phyloP scores from a whole-genome alignment of 345 rosid species.

The Bruguiera parviflora region DNA sequence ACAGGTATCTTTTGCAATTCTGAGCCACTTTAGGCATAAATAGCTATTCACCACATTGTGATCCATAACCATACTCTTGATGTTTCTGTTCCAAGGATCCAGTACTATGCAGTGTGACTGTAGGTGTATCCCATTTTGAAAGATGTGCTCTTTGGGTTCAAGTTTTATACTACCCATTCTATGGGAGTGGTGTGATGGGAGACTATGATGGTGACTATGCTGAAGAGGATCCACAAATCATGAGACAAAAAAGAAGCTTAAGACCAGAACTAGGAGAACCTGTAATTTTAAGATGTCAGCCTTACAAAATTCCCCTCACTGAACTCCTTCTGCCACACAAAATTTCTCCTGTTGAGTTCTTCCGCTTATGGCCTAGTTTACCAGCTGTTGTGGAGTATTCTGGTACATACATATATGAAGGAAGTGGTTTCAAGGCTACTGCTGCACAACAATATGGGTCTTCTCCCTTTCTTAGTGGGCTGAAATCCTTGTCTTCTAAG shows the following conservation, averaged over 20 bases:
- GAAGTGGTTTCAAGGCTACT: conserved; percentile 97
- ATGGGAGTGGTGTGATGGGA: conserved; percentile 72
- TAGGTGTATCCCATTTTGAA: conserved; percentile 94
- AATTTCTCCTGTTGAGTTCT: conserved; percentile 93
- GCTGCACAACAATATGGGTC: conserved; percentile 98
- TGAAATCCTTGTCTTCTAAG: conserved; percentile 83
- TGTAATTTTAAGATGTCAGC: conserved; percentile 94
- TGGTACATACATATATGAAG: conserved; percentile 85
- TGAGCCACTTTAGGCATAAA: not conserved
- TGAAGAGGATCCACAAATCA: conserved; percentile 83
- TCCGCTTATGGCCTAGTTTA: conserved; percentile 98
- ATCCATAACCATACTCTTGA: not conserved
- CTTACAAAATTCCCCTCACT: conserved; percentile 91
- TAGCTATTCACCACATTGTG: not conserved
- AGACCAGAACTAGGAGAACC: conserved; percentile 92
- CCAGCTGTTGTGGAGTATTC: conserved; percentile 86
- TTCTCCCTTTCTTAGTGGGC: conserved; percentile 90
- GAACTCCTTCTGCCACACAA: conserved; percentile 94
- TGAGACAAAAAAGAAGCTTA: conserved; percentile 76
- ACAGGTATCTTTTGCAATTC: conserved; percentile 53
- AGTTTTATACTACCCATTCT: conserved; percentile 91
- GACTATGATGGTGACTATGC: conserved; percentile 85
- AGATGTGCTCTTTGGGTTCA: conserved; percentile 96
- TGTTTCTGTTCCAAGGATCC: conserved; percentile 61
- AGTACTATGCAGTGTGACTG: conserved; percentile 85